phyloP scores from a whole-genome alignment of 768 basidiomycete genomes.

The Obba rivulosa region DNA sequence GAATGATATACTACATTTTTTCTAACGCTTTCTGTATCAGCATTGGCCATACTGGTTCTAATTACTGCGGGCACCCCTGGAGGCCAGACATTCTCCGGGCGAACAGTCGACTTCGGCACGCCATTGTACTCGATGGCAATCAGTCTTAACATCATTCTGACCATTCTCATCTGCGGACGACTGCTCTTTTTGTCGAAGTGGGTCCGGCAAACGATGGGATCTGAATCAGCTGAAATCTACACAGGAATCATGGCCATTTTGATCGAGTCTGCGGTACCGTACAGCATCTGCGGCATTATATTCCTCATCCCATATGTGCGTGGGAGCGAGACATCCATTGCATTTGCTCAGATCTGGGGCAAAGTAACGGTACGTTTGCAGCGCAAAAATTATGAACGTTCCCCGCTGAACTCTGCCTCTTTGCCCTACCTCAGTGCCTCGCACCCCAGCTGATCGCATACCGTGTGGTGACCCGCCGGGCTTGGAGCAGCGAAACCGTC shows the following conservation, averaged over 20 bases:
- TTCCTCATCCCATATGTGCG: slow-evolving; percentile 17
- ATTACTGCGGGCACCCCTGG: slow-evolving; percentile 8
- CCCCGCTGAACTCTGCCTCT: not conserved
- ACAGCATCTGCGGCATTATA: slow-evolving; percentile 14
- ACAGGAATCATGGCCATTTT: slow-evolving; percentile 11
- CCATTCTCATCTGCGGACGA: slow-evolving; percentile 15
- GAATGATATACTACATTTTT: not conserved
- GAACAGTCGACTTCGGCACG: slow-evolving; percentile 7
- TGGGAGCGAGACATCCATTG: slow-evolving; percentile 9
- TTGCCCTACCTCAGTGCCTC: slow-evolving; percentile 5
- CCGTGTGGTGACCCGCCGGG: slow-evolving; percentile 11
- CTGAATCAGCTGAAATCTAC: slow-evolving; percentile 7
- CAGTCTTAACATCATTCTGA: slow-evolving; percentile 12
- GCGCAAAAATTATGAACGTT: not conserved
- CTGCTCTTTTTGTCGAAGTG: slow-evolving; percentile 9
- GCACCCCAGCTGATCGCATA: slow-evolving; percentile 15
- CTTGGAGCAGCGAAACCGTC: slow-evolving; percentile 10
- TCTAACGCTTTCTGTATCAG: slow-evolving; percentile 1
- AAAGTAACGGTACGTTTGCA: slow-evolving; percentile 12
- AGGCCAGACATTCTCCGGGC: slow-evolving; percentile 13
- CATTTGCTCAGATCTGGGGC: slow-evolving; percentile 16
- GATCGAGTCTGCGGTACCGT: slow-evolving; percentile 17
- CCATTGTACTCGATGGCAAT: slow-evolving; percentile 14
- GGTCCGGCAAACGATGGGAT: not conserved
- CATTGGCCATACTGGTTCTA: slow-evolving; percentile 13